These are phyloP conservation scores for Stygiomarasmius scandens DNA, from an alignment of 1,284 basidiomycete genomes.

Conservation along the genomic window DNA sequence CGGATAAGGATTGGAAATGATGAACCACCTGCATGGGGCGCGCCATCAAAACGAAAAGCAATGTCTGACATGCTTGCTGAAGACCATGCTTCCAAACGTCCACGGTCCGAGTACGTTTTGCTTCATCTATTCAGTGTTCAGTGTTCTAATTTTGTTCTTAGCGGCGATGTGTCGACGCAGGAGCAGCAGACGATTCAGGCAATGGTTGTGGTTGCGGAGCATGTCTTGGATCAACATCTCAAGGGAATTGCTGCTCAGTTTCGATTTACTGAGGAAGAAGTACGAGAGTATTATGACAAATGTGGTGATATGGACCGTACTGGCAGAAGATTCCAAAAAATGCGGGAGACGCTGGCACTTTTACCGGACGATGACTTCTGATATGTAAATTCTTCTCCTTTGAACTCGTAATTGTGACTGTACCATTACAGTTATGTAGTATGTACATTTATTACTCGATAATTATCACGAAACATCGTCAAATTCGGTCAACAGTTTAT, in stretches of 20 bases:
- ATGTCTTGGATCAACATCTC: constrained; percentile 65
- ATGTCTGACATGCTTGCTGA: constrained; percentile 40
- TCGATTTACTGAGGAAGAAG: constrained; percentile 71
- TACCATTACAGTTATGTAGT: background rate
- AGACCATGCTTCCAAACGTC: constrained; percentile 18
- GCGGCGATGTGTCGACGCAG: background rate
- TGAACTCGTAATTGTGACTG: background rate
- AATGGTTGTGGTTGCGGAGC: constrained; percentile 32
- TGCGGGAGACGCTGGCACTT: constrained; percentile 56
- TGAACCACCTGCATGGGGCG: constrained; percentile 64
- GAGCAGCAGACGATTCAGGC: constrained; percentile 12
- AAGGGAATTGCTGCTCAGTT: constrained; percentile 64
- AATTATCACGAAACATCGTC: constrained; percentile 23
- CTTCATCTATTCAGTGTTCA: background rate
- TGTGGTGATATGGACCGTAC: constrained; percentile 70
- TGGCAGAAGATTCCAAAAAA: constrained; percentile 60
- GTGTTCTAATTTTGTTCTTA: background rate
- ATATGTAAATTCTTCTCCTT: background rate
- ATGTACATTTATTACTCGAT: background rate
- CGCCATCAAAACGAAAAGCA: constrained; percentile 50
- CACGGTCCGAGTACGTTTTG: constrained; percentile 23
- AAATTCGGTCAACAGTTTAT: constrained; percentile 56
- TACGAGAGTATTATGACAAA: constrained; percentile 72
- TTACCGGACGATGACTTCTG: constrained; percentile 38
- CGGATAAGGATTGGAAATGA: constrained; percentile 60